These are phyloP conservation scores for Lachnellula willkommii DNA, from an alignment of 2,329 filamentous ascomycete genomes.

Conservation along the genomic window DNA sequence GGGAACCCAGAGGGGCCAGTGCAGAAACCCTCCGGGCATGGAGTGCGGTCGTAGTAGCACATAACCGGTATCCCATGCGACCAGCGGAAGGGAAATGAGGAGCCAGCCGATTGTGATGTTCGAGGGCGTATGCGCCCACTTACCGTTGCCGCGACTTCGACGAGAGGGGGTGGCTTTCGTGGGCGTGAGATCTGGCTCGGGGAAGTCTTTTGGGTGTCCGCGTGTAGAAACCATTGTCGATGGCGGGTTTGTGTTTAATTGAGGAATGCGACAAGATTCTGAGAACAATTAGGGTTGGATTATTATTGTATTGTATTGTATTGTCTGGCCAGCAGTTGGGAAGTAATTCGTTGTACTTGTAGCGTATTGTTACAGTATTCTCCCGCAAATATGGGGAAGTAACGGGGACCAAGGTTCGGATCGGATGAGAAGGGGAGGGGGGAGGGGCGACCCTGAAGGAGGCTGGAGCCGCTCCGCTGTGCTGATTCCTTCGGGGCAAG, in stretches of 20 bases:
- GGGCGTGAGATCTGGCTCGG: constrained; percentile 28
- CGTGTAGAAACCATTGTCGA: constrained; percentile 52
- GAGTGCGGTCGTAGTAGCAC: constrained; percentile 60
- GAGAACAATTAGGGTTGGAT: no score
- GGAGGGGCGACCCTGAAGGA: neutral
- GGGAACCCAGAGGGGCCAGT: constrained; percentile 57
- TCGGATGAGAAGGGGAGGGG: no score
- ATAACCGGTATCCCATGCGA: constrained; percentile 63
- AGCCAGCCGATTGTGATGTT: constrained; percentile 57
- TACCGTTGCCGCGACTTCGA: constrained; percentile 22
- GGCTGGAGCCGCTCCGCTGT: neutral
- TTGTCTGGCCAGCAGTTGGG: neutral
- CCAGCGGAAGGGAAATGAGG: constrained; percentile 55
- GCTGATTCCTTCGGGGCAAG: neutral
- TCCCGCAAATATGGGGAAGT: neutral
- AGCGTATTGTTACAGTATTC: neutral
- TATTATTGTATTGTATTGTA: no score
- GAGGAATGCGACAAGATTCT: no score
- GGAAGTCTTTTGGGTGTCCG: constrained; percentile 47
- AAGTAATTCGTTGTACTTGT: no score
- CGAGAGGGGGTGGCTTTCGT: constrained; percentile 13
- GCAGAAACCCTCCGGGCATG: constrained; percentile 59
- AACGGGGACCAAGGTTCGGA: no score
- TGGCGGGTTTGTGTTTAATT: neutral
- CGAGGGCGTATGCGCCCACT: constrained; percentile 56